Evolutionary conservation across 2,329 filamentous ascomycete species (phyloP).

Genomic region (Diaporthe sp.): DNA sequence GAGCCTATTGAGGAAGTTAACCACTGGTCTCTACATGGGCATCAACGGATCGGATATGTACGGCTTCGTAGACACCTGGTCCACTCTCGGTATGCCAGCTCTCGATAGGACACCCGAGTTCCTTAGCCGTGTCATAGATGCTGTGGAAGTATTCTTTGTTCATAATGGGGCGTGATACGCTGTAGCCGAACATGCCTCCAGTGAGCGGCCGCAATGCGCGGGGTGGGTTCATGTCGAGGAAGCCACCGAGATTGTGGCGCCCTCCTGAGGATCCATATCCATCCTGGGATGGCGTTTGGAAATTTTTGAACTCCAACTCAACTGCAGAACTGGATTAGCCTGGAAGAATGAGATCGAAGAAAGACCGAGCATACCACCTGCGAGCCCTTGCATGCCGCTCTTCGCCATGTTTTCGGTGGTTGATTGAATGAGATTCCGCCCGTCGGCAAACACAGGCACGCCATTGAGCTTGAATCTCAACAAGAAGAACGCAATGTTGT

Average conservation of each 20-base stretch:
- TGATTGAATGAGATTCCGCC: neutral
- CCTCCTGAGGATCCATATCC: neutral
- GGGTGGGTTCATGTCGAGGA: neutral
- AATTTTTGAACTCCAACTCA: neutral
- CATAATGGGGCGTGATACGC: neutral
- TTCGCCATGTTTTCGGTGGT: neutral
- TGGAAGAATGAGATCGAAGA: neutral
- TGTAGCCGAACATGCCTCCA: neutral
- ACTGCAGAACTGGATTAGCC: neutral
- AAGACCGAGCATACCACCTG: neutral
- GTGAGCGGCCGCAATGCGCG: neutral
- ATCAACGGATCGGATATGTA: neutral
- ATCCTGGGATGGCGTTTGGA: neutral
- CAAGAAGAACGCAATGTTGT: neutral
- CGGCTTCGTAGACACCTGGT: neutral
- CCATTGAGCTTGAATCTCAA: neutral
- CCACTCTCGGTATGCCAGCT: neutral
- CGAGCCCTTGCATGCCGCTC: neutral
- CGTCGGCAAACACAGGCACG: neutral
- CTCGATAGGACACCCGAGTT: neutral
- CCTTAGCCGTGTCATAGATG: neutral
- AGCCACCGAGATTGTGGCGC: neutral
- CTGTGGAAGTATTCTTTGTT: neutral
- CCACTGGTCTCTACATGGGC: neutral
- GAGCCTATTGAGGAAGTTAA: neutral